Conservation (phyloP, 345 rosid genomes). For the Aquilaria yunnanensis region DNA sequence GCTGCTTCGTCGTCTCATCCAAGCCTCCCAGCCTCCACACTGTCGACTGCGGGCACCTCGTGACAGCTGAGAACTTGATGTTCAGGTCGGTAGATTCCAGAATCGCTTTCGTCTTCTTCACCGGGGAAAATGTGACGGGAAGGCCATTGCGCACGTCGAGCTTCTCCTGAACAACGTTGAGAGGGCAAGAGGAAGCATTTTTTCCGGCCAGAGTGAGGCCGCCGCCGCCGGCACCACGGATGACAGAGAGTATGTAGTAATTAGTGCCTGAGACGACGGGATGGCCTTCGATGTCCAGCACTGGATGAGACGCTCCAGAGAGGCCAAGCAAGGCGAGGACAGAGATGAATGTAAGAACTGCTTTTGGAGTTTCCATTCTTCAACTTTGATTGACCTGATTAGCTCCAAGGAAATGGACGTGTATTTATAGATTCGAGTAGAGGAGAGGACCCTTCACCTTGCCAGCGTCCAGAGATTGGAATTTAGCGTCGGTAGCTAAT, state of each 20-base stretch:
- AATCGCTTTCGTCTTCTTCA: constrained; percentile 10
- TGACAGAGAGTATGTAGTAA: constrained; percentile 26
- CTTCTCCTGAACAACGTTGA: constrained; percentile 24
- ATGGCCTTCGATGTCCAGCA: constrained; percentile 22
- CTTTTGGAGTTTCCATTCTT: too few relatives aligned
- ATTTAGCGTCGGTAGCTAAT: too few relatives aligned
- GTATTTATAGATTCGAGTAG: not conserved
- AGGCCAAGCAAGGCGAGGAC: not conserved
- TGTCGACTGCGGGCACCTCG: constrained; percentile 43
- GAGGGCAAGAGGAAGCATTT: constrained; percentile 20
- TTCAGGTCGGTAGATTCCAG: constrained; percentile 32
- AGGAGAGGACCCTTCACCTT: too few relatives aligned
- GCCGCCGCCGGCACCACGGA: constrained; percentile 27
- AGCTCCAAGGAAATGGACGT: too few relatives aligned
- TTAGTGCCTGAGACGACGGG: constrained; percentile 14
- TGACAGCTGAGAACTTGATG: constrained; percentile 33
- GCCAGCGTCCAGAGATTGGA: too few relatives aligned
- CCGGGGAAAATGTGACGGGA: constrained; percentile 24
- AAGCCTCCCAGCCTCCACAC: constrained; percentile 36
- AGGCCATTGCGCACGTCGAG: constrained; percentile 21
- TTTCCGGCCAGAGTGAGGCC: constrained; percentile 25
- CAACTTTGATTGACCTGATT: too few relatives aligned
- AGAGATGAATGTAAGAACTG: too few relatives aligned
- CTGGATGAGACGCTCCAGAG: constrained; percentile 5
- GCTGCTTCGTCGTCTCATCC: constrained; percentile 34